Evolutionary conservation across 305 asterid genomes (phyloP), one percentile per base, ranked within the genome.

Genomic region (Solanum hybrid): DNA sequence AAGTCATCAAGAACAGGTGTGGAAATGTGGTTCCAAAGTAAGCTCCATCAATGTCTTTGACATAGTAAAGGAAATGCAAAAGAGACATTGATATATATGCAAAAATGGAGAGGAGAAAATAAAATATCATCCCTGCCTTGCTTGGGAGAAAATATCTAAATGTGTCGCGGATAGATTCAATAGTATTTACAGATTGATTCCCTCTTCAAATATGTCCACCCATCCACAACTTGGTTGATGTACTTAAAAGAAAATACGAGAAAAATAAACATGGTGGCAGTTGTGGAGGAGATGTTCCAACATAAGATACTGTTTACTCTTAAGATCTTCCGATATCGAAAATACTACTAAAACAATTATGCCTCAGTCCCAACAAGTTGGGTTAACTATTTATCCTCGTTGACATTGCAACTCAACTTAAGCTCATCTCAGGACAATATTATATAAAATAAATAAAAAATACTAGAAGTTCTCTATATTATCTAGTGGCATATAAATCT

Each of bases 21-120:
- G 96, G 94, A 71, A 94, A 94, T 73, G 96, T 93, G 4, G 95
- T 93, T 46, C 96, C 94, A 16, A 93, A 91, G 88, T 93, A 93
- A 73, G 95, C 92, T 90, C 95, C 96, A 91, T 93, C 95, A 17
- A 93, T 88, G 72, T 90, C 95, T 94, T 31, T 77, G 73, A 32
- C 75, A 64, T 77, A 60, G 92, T 93, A 88, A 92, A 93, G 86
- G 95, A 85, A 90, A 90, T 79, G 86, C 89, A 20, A 11, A 42
- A 88, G 76, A 16, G 40, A 31, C 20, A 42, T 2, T 16, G 29
- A 7, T 51, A 51, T 51, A 20, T 38, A 51, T 84, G 31, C 75
- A 51, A 56, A 31, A 56, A 85, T 29, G 29, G 31, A 20, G 34
- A 56, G 29, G 31, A 56, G 32, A 85, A 85, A n/a, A 40, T 10